A percentile compares a stretch with the other conserved stretches of the same genome.
Evolutionary conservation across 2,329 filamentous ascomycete genomes (phyloP).

Genomic region (Hawksworthiomyces lignivorus): DNA sequence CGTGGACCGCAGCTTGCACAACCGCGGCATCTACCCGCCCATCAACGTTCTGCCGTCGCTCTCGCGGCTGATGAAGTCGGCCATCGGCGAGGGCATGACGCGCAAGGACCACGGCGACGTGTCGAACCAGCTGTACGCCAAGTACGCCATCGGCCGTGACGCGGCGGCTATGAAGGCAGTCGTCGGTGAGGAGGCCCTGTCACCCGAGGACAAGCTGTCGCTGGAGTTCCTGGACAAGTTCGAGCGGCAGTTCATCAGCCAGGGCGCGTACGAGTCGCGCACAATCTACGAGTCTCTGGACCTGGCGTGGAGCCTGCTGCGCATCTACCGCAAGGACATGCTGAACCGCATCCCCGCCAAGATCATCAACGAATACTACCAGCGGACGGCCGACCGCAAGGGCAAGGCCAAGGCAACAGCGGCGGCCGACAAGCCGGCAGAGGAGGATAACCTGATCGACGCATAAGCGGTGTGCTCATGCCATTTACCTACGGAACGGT

Average conservation of each 20-base stretch:
- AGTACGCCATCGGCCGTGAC: slow-evolving; percentile 98
- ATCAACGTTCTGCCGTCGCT: slow-evolving; percentile 98
- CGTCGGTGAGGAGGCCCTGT: slow-evolving; percentile 94
- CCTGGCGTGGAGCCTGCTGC: slow-evolving; percentile 88
- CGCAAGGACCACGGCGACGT: slow-evolving; percentile 96
- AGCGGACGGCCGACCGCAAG: slow-evolving; percentile 56
- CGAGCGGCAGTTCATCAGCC: slow-evolving; percentile 87
- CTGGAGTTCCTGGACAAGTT: slow-evolving; percentile 99
- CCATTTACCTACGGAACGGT: no score
- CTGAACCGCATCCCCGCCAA: slow-evolving; percentile 91
- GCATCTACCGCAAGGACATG: slow-evolving; percentile 96
- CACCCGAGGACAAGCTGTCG: slow-evolving; percentile 92
- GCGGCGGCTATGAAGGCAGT: slow-evolving; percentile 99
- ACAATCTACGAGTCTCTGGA: slow-evolving; percentile 91
- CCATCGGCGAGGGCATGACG: slow-evolving; percentile 95
- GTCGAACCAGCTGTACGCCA: slow-evolving; percentile 98
- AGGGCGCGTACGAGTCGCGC: slow-evolving; percentile 87
- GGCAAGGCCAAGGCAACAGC: slow-evolving; percentile 46
- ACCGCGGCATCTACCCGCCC: slow-evolving; percentile 96
- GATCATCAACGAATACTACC: slow-evolving; percentile 76
- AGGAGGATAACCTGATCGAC: slow-evolving; percentile 31
- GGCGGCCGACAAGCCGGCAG: slow-evolving; percentile 16
- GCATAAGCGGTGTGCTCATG: slow-evolving; percentile 19
- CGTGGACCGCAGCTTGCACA: slow-evolving; percentile 85
- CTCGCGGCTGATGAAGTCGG: slow-evolving; percentile 99